These are phyloP conservation scores for Apostasia ramifera DNA, from an alignment of 106 monocot species.

Conservation along the genomic window DNA sequence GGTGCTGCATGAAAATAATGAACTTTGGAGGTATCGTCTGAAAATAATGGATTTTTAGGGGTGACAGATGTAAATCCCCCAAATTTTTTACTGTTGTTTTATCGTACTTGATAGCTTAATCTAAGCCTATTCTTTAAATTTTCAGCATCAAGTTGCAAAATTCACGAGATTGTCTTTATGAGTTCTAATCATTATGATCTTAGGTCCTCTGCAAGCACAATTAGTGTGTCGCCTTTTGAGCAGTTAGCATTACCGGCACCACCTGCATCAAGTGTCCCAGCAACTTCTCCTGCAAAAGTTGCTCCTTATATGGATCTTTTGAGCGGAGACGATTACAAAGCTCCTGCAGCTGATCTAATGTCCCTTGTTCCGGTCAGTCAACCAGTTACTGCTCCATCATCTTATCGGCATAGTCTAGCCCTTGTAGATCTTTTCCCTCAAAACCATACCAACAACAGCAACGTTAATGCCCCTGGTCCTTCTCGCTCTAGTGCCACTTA, in stretches of 20 bases:
- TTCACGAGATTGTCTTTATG: no score
- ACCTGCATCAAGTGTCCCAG: constrained; percentile 35
- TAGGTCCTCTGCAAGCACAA: constrained; percentile 36
- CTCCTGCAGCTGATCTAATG: constrained; percentile 34
- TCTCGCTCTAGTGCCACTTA: constrained; percentile 17
- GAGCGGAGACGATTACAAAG: constrained; percentile 40
- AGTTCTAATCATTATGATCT: background rate
- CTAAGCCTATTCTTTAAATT: no score
- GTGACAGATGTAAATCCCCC: no score
- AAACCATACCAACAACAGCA: constrained; percentile 26
- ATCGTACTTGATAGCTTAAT: no score
- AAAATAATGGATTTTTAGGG: no score
- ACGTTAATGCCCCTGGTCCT: constrained; percentile 18
- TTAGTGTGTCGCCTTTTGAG: constrained; percentile 33
- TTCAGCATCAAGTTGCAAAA: no score
- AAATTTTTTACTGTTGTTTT: no score
- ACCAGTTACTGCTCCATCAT: constrained; percentile 32
- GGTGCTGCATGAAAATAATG: no score
- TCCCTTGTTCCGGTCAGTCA: constrained; percentile 66
- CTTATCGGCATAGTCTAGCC: constrained; percentile 69
- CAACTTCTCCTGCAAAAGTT: constrained; percentile 35
- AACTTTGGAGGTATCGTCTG: no score
- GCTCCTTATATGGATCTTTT: constrained; percentile 59
- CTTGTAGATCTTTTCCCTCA: constrained; percentile 80
- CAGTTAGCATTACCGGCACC: constrained; percentile 49